Percentiles rank a stretch among this genome's conserved stretches.
Evolutionary conservation across 78 protist genomes (phyloP).

Genomic region (Pigoraptor vietnamica): DNA sequence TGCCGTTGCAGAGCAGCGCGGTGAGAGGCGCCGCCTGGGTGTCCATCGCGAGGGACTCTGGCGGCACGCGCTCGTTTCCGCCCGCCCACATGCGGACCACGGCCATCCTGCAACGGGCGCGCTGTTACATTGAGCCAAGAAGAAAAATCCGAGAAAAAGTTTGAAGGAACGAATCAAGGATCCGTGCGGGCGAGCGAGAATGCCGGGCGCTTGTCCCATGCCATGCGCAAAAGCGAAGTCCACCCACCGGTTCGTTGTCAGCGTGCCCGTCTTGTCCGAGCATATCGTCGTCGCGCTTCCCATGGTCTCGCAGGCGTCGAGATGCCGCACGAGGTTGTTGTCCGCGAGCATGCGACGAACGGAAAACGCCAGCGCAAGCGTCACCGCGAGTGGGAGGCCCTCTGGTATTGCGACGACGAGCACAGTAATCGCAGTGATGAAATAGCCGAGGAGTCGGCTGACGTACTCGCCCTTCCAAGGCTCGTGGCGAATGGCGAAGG

Average conservation of each 20-base stretch:
- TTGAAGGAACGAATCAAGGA: too few species aligned
- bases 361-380: slow-evolving; percentile 88
- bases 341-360: slow-evolving; percentile 91
- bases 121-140: too few species aligned
- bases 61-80: not conserved
- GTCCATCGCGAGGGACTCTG: not conserved
- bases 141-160: too few species aligned
- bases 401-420: slow-evolving; percentile 98
- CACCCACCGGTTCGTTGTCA: too few species aligned
- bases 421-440: slow-evolving; percentile 86
- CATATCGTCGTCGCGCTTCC: slow-evolving; percentile 89
- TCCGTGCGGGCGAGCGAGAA: too few species aligned
- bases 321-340: slow-evolving; percentile 90
- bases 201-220: too few species aligned
- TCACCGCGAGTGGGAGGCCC: slow-evolving; percentile 96
- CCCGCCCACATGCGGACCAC: slow-evolving; percentile 50
- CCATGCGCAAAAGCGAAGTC: too few species aligned
- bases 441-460: slow-evolving; percentile 48
- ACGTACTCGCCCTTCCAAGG: slow-evolving; percentile 34
- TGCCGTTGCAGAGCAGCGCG: not conserved
- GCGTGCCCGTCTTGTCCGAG: slow-evolving; percentile 91
- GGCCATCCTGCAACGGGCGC: slow-evolving; percentile 91
- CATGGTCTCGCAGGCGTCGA: slow-evolving; percentile 97
- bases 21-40: too few species aligned
- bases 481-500: not conserved